Evolutionary conservation across 2,329 filamentous ascomycete genomes (phyloP).

Genomic region (Sporothrix sp.): DNA sequence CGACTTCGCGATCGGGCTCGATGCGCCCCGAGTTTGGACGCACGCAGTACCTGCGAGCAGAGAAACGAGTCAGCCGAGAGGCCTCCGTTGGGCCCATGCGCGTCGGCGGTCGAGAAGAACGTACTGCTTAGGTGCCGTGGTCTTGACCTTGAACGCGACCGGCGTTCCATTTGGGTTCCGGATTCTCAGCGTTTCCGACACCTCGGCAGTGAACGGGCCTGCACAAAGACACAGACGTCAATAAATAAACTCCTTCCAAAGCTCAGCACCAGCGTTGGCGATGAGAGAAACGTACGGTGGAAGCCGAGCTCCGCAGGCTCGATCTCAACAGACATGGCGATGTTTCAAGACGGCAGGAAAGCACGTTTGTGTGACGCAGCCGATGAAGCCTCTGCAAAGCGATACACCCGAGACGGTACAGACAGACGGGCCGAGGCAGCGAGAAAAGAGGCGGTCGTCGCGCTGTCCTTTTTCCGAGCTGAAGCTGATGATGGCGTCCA

Average conservation of each 20-base stretch:
- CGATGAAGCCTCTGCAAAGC: background rate
- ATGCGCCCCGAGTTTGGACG: conserved; percentile 95
- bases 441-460: background rate
- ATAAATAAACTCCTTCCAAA: background rate
- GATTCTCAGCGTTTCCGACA: conserved; percentile 54
- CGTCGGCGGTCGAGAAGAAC: background rate
- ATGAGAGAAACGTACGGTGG: conserved; percentile 57
- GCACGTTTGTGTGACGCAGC: background rate
- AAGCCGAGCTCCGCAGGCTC: conserved; percentile 88
- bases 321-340: conserved; percentile 85
- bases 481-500: background rate
- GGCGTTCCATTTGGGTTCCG: conserved; percentile 53
- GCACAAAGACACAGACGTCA: conserved; percentile 5
- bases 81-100: background rate
- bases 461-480: background rate
- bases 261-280: background rate
- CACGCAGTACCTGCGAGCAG: conserved; percentile 72
- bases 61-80: conserved; percentile 12
- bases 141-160: conserved; percentile 84
- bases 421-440: background rate
- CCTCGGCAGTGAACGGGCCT: conserved; percentile 60
- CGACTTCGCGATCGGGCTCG: conserved; percentile 78
- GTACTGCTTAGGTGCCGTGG: conserved; percentile 97
- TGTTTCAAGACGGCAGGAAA: background rate
- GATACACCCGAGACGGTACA: background rate